Percentiles rank a stretch among this genome's conserved stretches.
Conservation (phyloP, 2,329 filamentous ascomycete genomes). For the Microsporum ferrugineum region DNA sequence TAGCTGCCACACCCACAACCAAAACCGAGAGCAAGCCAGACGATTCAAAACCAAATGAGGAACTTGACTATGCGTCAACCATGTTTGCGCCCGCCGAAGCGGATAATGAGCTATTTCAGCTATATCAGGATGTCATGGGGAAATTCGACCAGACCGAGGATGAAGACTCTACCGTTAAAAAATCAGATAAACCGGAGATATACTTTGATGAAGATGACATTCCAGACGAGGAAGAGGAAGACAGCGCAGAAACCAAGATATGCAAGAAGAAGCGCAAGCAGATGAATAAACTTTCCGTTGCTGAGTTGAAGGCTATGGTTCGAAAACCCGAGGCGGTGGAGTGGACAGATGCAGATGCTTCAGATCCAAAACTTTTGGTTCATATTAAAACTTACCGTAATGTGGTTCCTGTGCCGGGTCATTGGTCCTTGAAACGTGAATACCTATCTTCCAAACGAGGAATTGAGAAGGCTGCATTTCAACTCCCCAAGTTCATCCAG, state of each 20-base stretch:
- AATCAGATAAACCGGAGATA: slow-evolving; percentile 69
- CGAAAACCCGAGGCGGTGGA: slow-evolving; percentile 88
- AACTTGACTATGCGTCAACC: slow-evolving; percentile 17
- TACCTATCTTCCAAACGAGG: slow-evolving; percentile 95
- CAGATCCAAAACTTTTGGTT: slow-evolving; percentile 77
- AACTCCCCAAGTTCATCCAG: slow-evolving; percentile 88
- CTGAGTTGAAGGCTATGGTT: slow-evolving; percentile 87
- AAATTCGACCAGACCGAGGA: slow-evolving; percentile 60
- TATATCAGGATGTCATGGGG: slow-evolving; percentile 71
- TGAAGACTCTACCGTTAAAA: slow-evolving; percentile 53
- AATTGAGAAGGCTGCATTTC: slow-evolving; percentile 89
- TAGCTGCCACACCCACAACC: background rate
- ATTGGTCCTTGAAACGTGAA: slow-evolving; percentile 94
- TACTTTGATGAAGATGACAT: slow-evolving; percentile 77
- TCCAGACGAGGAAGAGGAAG: slow-evolving; percentile 61
- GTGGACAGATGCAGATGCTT: slow-evolving; percentile 89
- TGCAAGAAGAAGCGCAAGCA: slow-evolving; percentile 94
- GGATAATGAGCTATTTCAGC: slow-evolving; percentile 63
- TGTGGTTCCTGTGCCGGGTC: slow-evolving; percentile 81
- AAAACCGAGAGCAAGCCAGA: slow-evolving; percentile 4
- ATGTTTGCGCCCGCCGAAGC: slow-evolving; percentile 38
- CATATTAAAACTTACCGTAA: slow-evolving; percentile 94
- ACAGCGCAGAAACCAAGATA: slow-evolving; percentile 52
- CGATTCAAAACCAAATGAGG: slow-evolving; percentile 31
- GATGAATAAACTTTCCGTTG: slow-evolving; percentile 83